Evolutionary conservation across 2,329 filamentous ascomycete genomes (phyloP).

Genomic region (Aspergillus niger): DNA sequence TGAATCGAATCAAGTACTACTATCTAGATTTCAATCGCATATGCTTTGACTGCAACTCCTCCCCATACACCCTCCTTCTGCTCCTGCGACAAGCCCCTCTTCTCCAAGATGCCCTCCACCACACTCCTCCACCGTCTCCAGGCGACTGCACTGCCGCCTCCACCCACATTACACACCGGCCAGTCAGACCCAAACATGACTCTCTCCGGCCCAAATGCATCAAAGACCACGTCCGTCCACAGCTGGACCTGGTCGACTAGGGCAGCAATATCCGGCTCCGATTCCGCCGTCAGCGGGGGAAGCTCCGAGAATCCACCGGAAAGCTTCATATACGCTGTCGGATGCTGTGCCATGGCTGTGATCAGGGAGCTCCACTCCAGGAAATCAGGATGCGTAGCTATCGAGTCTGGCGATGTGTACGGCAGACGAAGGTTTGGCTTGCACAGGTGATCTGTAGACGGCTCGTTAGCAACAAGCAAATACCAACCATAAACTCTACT

Average conservation of each 20-base stretch:
- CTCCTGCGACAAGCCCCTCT: slow-evolving; percentile 56
- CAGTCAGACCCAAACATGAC: slow-evolving; percentile 94
- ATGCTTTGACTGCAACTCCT: slow-evolving; percentile 71
- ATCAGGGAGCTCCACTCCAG: slow-evolving; percentile 70
- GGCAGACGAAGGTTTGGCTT: slow-evolving; percentile 73
- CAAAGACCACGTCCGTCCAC: slow-evolving; percentile 72
- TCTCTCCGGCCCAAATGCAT: slow-evolving; percentile 68
- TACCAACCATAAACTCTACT: not conserved
- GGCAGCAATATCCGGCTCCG: slow-evolving; percentile 23
- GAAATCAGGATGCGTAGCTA: slow-evolving; percentile 56
- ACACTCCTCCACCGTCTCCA: slow-evolving; percentile 77
- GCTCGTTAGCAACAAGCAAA: slow-evolving; percentile 17
- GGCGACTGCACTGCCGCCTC: slow-evolving; percentile 57
- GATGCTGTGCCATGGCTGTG: slow-evolving; percentile 64
- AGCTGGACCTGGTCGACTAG: slow-evolving; percentile 63
- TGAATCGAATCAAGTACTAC: not conserved
- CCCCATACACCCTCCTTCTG: slow-evolving; percentile 71
- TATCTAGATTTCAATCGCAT: slow-evolving; percentile 43
- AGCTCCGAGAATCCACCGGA: slow-evolving; percentile 84
- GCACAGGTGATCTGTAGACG: slow-evolving; percentile 74
- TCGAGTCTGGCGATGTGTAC: slow-evolving; percentile 49
- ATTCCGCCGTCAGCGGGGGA: slow-evolving; percentile 44
- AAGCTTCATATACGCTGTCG: slow-evolving; percentile 84
- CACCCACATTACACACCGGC: slow-evolving; percentile 80
- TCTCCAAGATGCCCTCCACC: slow-evolving; percentile 65